Conservation (phyloP, 1,139 yeast species). For the Magnusiomyces starmeri region DNA sequence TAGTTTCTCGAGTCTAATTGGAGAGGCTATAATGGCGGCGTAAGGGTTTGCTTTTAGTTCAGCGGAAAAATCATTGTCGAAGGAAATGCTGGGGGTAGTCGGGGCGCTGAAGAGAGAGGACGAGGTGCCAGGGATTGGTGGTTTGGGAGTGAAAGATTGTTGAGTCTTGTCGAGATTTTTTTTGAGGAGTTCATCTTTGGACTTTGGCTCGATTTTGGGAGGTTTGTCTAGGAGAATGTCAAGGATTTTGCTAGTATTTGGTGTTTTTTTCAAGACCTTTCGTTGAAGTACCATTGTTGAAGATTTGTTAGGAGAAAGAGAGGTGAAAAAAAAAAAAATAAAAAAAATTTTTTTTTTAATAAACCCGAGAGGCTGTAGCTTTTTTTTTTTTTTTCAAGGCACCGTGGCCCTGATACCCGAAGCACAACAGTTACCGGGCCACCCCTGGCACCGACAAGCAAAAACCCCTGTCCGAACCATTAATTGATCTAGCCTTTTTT, state of each 20-base stretch:
- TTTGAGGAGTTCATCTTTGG: not conserved
- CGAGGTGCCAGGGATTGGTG: not conserved
- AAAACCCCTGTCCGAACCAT: too few relatives aligned
- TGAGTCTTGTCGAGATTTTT: not conserved
- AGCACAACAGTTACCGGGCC: too few relatives aligned
- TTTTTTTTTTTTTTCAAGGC: not conserved
- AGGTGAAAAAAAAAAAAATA: not conserved
- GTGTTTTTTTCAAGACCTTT: slow-evolving; percentile 6
- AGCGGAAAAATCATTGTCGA: slow-evolving; percentile 2
- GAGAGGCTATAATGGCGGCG: slow-evolving; percentile 29
- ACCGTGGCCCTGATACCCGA: too few relatives aligned
- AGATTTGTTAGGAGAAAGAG: too few relatives aligned
- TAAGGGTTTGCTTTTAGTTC: slow-evolving; percentile 23
- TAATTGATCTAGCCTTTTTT: too few relatives aligned
- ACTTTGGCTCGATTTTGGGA: not conserved
- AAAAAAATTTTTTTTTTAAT: not conserved
- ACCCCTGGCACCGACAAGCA: too few relatives aligned
- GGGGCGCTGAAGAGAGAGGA: not conserved
- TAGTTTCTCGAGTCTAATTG: slow-evolving; percentile 26
- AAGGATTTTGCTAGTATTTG: not conserved
- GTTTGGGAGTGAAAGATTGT: not conserved
- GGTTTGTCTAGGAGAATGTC: not conserved
- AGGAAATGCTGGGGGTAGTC: not conserved
- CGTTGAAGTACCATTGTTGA: not conserved
- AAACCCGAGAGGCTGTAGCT: not conserved